Evolutionary conservation across 129 eudicot genomes (phyloP).

Genomic region (Pulicaria dysenterica): DNA sequence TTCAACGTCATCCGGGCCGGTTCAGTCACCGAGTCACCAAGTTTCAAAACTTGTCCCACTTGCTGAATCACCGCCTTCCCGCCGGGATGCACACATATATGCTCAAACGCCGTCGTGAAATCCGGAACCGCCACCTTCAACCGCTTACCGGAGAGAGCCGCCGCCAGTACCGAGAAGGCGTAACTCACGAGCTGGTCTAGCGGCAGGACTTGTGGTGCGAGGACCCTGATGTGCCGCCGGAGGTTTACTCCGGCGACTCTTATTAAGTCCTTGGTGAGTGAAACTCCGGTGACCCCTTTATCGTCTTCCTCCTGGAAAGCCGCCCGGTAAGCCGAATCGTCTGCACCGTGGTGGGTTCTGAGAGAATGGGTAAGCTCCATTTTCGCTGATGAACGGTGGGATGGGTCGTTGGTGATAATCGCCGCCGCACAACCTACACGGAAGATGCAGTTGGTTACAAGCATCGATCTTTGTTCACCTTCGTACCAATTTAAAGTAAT

Average conservation of each 20-base stretch:
- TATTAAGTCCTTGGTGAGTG: slow-evolving; percentile 68
- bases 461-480: slow-evolving; percentile 70
- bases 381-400: slow-evolving; percentile 46
- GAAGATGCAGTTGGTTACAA: slow-evolving; percentile 73
- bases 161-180: slow-evolving; percentile 29
- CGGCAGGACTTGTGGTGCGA: slow-evolving; percentile 73
- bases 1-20: slow-evolving; percentile 77
- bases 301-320: slow-evolving; percentile 80
- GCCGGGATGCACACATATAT: slow-evolving; percentile 80
- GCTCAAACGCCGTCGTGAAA: slow-evolving; percentile 67
- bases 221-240: slow-evolving; percentile 50
- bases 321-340: slow-evolving; percentile 57
- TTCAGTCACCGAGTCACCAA: slow-evolving; percentile 58
- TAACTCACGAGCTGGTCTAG: slow-evolving; percentile 54
- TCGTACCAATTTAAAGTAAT: slow-evolving; percentile 71
- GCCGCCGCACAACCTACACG: slow-evolving; percentile 86
- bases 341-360: slow-evolving; percentile 81
- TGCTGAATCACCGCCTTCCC: slow-evolving; percentile 89
- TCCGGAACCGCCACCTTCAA: slow-evolving; percentile 64
- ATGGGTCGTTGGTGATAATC: slow-evolving; percentile 55
- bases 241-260: slow-evolving; percentile 68
- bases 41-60: slow-evolving; percentile 52
- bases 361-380: slow-evolving; percentile 61
- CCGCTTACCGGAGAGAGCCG: slow-evolving; percentile 28
- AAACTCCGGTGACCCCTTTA: slow-evolving; percentile 62